Percentiles rank a stretch among this genome's conserved stretches.
Conservation (phyloP, 352 stramenopile species). For the Phytophthora constricta region DNA sequence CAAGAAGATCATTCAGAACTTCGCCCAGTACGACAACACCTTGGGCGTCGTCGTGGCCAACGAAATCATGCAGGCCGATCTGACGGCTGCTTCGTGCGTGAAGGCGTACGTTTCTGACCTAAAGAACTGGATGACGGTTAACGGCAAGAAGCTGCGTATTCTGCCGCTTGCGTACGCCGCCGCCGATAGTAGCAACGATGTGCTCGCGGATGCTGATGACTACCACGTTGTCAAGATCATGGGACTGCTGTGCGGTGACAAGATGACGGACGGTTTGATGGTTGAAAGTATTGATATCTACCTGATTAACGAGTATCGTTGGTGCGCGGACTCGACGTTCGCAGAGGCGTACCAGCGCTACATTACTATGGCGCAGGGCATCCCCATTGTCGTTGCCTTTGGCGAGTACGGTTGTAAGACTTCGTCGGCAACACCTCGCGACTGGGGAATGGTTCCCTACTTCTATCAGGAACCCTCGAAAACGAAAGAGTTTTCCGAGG, state of each 20-base stretch:
- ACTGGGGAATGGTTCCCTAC: constrained; percentile 85
- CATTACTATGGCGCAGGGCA: constrained; percentile 73
- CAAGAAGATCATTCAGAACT: constrained; percentile 91
- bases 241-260: constrained; percentile 84
- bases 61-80: constrained; percentile 87
- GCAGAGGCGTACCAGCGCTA: constrained; percentile 75
- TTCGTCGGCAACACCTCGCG: constrained; percentile 45
- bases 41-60: constrained; percentile 85
- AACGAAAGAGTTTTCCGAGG: constrained; percentile 73
- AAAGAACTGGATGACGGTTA: constrained; percentile 90
- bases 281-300: constrained; percentile 88
- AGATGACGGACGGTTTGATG: constrained; percentile 84
- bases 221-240: constrained; percentile 88
- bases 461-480: constrained; percentile 72
- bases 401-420: constrained; percentile 86
- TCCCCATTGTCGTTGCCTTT: constrained; percentile 82
- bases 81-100: constrained; percentile 79
- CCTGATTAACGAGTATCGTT: constrained; percentile 91
- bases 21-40: constrained; percentile 89
- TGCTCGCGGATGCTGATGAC: constrained; percentile 70
- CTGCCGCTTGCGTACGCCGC: constrained; percentile 82
- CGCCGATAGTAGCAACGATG: constrained; percentile 76
- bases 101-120: constrained; percentile 86
- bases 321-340: constrained; percentile 77
- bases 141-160: constrained; percentile 84